A percentile compares a stretch with the other conserved stretches of the same genome.
phyloP scores from a whole-genome alignment of 2,329 filamentous ascomycete genomes.

The Ophiostoma montium region DNA sequence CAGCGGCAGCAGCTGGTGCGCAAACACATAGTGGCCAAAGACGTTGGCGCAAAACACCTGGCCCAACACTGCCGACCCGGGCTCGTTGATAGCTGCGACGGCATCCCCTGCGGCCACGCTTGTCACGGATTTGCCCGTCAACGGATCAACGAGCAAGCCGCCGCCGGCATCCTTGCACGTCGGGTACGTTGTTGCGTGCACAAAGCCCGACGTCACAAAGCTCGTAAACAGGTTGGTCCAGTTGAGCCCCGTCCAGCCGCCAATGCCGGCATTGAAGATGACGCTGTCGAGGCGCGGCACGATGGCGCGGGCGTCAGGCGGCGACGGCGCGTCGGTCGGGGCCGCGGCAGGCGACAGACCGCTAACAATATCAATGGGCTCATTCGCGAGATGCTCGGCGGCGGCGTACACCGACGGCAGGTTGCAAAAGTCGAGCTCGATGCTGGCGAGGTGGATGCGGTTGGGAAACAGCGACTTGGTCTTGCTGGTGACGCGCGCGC shows the following conservation, averaged over 20 bases:
- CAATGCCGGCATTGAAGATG: conserved; percentile 78
- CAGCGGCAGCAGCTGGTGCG: conserved; percentile 64
- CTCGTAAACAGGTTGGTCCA: conserved; percentile 45
- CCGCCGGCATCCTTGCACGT: conserved; percentile 53
- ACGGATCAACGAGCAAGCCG: conserved; percentile 28
- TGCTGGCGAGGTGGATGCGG: conserved; percentile 43
- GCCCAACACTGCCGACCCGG: conserved; percentile 48
- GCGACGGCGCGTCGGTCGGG: conserved; percentile 12
- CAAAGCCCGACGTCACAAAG: conserved; percentile 43
- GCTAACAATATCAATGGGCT: conserved; percentile 30
- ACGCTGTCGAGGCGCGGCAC: conserved; percentile 64
- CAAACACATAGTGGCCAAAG: conserved; percentile 88
- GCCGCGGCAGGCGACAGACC: conserved; percentile 7
- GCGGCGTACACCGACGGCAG: conserved; percentile 35
- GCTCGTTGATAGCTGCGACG: conserved; percentile 16
- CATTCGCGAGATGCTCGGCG: conserved; percentile 31
- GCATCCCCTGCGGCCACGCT: conserved; percentile 26
- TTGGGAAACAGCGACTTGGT: conserved; percentile 28
- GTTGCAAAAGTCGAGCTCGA: conserved; percentile 47
- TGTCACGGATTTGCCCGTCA: conserved; percentile 25
- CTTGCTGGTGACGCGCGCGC: conserved; percentile 23
- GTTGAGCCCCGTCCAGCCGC: conserved; percentile 69
- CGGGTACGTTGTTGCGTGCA: conserved; percentile 62
- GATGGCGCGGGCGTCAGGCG: conserved; percentile 19
- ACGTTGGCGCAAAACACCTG: conserved; percentile 83